phyloP scores from a whole-genome alignment of 176 grass and related monocot species.

The Lolium multiflorum region DNA sequence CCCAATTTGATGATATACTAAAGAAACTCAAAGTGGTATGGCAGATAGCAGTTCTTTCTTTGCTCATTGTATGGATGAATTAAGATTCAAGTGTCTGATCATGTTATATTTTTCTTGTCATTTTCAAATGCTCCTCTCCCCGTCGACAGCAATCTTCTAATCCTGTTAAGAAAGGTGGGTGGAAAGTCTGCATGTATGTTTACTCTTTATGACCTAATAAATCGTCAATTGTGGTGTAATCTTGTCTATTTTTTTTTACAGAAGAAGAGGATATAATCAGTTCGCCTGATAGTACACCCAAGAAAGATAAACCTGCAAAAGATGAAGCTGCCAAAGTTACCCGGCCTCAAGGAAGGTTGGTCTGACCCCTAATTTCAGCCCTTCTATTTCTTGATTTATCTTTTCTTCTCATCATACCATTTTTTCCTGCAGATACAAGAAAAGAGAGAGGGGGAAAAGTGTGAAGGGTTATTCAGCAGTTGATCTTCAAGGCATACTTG shows the following conservation, averaged over 20 bases:
- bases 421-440: constrained; percentile 75
- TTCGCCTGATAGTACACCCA: constrained; percentile 49
- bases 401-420: constrained; percentile 12
- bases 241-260: constrained; percentile 17
- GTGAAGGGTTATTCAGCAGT: constrained; percentile 75
- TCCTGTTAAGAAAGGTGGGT: constrained; percentile 65
- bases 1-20: constrained; percentile 92
- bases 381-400: not conserved
- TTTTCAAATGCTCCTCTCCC: constrained; percentile 31
- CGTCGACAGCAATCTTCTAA: constrained; percentile 69
- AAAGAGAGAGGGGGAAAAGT: constrained; percentile 90
- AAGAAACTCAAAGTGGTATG: constrained; percentile 98
- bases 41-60: not conserved
- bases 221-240: constrained; percentile 25
- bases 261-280: constrained; percentile 55
- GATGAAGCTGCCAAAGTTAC: constrained; percentile 66
- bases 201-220: not conserved
- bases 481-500: constrained; percentile 99
- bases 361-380: constrained; percentile 10
- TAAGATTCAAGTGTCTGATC: constrained; percentile 23
- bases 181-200: not conserved
- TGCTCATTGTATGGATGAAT: constrained; percentile 22
- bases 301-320: constrained; percentile 55
- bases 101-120: not conserved
- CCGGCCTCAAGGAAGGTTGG: constrained; percentile 88